These are phyloP conservation scores for Gracilaria domingensis DNA, from an alignment of 23 red algal species.

Conservation along the genomic window DNA sequence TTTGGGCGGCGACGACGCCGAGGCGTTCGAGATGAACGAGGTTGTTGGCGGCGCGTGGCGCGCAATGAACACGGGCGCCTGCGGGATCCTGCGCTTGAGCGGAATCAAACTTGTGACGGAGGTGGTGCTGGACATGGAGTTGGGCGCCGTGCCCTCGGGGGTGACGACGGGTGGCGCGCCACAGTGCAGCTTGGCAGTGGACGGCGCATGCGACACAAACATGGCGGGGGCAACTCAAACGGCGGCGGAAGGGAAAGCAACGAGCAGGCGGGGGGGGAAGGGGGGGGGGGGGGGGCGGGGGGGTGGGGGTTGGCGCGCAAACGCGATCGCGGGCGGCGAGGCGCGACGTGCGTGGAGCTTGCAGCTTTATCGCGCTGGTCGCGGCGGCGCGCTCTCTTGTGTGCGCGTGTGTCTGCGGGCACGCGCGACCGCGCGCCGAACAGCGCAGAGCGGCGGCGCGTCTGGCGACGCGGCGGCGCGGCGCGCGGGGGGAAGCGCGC, in stretches of 20 bases:
- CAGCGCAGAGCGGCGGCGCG: not conserved
- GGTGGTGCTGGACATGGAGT: not conserved
- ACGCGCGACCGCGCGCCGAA: not conserved
- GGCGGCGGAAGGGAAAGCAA: too few relatives aligned
- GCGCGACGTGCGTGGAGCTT: not conserved
- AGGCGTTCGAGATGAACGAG: constrained; percentile 28
- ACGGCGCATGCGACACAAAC: not conserved
- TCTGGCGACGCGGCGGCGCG: not conserved
- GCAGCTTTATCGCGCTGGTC: not conserved
- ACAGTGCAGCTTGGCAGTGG: not conserved
- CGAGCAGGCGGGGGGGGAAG: too few relatives aligned
- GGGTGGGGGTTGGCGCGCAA: too few relatives aligned
- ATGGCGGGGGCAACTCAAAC: not conserved
- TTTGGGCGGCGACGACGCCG: not conserved
- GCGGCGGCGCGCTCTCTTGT: not conserved
- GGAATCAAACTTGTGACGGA: constrained; percentile 39
- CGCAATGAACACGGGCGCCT: constrained; percentile 21
- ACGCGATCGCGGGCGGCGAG: not conserved
- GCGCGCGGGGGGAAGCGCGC: too few relatives aligned
- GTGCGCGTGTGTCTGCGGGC: too few relatives aligned
- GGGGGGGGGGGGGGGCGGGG: too few relatives aligned
- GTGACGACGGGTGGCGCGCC: constrained; percentile 12
- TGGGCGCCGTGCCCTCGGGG: constrained; percentile 1
- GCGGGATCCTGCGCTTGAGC: constrained; percentile 8
- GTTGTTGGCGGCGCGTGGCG: not conserved